These are phyloP conservation scores for Breynia disticha DNA, from an alignment of 441 rosid species.

Conservation along the genomic window DNA sequence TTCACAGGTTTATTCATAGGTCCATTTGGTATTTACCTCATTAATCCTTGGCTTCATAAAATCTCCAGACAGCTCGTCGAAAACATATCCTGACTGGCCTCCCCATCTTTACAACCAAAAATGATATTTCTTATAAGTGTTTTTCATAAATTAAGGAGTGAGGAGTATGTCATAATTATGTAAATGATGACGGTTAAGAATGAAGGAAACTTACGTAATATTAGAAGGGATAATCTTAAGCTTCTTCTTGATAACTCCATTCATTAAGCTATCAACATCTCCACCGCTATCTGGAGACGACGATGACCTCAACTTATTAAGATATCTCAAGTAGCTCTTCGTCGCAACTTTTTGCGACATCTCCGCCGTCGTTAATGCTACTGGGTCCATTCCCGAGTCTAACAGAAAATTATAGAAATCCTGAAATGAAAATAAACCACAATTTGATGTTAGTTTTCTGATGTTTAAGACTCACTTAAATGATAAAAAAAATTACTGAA, in stretches of 20 bases:
- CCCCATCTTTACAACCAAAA: constrained; percentile 54
- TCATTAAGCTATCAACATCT: constrained; percentile 47
- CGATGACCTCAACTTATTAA: constrained; percentile 10
- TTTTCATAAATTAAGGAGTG: not conserved
- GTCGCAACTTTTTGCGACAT: constrained; percentile 16
- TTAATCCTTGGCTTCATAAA: constrained; percentile 72
- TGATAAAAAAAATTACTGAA: not conserved
- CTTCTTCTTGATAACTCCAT: constrained; percentile 52
- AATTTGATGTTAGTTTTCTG: not conserved
- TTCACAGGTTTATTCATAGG: too few species aligned
- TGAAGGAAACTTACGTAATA: constrained; percentile 32
- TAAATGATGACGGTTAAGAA: not conserved
- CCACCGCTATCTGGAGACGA: constrained; percentile 26
- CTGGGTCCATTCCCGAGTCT: constrained; percentile 50
- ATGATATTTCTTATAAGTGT: not conserved
- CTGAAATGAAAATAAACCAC: constrained; percentile 23
- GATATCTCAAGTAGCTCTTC: constrained; percentile 46
- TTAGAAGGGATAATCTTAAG: constrained; percentile 67
- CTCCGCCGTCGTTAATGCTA: constrained; percentile 28
- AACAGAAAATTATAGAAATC: constrained; percentile 71
- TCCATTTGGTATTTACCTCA: constrained; percentile 33
- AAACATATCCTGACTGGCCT: constrained; percentile 46
- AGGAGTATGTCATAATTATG: not conserved
- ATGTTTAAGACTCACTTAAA: too few species aligned
- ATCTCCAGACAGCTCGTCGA: constrained; percentile 36